Evolutionary conservation across 2,329 filamentous ascomycete species (phyloP), one percentile per base, ranked within the genome.

Genomic region (Thielaviopsis musarum): DNA sequence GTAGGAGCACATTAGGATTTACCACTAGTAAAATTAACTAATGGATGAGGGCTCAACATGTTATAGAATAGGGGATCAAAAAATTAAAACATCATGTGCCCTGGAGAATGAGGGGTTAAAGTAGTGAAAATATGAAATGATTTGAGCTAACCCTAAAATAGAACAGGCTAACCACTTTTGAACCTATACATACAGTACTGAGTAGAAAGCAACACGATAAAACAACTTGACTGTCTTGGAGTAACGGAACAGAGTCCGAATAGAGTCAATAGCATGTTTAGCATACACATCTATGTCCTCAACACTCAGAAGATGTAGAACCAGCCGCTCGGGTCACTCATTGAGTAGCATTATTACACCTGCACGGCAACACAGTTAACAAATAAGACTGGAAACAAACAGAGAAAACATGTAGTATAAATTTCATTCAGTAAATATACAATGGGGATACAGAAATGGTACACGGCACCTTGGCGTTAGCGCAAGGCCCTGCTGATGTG

Each of bases 391-490:
- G 30, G 10, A 34, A 34, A 45, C 38, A n/a, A n/a, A n/a, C 38
- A 45, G 17, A 45, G 15, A 45, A 13, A 17, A n/a, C 13, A 45
- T n/a, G 10, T 17, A 53, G 24, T 58, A 12, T n/a, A 58, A 30
- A 28, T 24, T 58, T 53, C 48, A 34, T 45, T 53, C 30, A 30
- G 28, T 58, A 58, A 26, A 52, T 34, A 21, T 58, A 58, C 56
- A 58, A 58, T 41, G 30, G 22, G 28, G 52, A 58, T 52, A 58
- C 56, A 45, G 30, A 48, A 41, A 53, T 58, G 19, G 52, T 53
- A 53, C 49, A 58, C 28, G 30, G 56, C 15, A 13, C 41, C 54
- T 56, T 56, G 51, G 51, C 26, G 5, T 49, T 22, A 41, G 48
- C 22, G 30, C 15, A 45, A 45, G 38, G 38, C 38, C 38, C 38